Conservation (phyloP, 768 basidiomycete genomes). For the Agaricus bisporus region DNA sequence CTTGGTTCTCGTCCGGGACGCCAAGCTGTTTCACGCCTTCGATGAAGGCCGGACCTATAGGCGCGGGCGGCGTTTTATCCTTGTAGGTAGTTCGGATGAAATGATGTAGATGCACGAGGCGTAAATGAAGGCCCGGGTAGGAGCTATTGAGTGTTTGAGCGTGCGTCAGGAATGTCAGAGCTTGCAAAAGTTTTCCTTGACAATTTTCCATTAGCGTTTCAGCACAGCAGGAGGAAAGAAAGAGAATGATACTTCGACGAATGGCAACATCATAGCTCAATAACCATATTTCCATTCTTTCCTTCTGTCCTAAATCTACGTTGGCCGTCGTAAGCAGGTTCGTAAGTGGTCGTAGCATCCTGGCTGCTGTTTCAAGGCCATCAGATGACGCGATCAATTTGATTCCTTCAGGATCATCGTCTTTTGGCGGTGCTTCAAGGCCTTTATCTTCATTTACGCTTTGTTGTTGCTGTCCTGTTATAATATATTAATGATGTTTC, state of each 20-base stretch:
- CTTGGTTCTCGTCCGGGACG: constrained; percentile 26
- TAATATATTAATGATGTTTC: background rate
- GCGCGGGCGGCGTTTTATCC: constrained; percentile 36
- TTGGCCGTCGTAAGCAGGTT: constrained; percentile 31
- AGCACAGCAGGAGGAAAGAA: background rate
- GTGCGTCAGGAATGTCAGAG: constrained; percentile 56
- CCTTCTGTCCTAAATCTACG: constrained; percentile 1
- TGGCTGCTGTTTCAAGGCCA: constrained; percentile 70
- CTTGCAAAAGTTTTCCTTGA: constrained; percentile 77
- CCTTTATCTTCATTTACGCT: constrained; percentile 63
- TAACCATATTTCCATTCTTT: constrained; percentile 66
- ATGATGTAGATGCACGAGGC: constrained; percentile 51
- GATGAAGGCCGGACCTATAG: constrained; percentile 44
- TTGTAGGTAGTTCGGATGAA: constrained; percentile 30
- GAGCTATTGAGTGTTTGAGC: constrained; percentile 49
- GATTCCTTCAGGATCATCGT: constrained; percentile 81
- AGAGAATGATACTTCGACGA: constrained; percentile 59
- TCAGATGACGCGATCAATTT: constrained; percentile 59
- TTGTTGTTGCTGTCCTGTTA: constrained; percentile 26
- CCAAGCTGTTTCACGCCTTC: constrained; percentile 45
- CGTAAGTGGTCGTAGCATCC: constrained; percentile 59
- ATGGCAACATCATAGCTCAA: constrained; percentile 76
- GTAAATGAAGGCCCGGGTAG: constrained; percentile 65
- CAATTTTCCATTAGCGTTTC: background rate
- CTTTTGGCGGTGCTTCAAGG: constrained; percentile 53